These are phyloP conservation scores for Aspergillus pseudotamarii DNA, from an alignment of 2,329 filamentous ascomycete species.

Conservation along the genomic window DNA sequence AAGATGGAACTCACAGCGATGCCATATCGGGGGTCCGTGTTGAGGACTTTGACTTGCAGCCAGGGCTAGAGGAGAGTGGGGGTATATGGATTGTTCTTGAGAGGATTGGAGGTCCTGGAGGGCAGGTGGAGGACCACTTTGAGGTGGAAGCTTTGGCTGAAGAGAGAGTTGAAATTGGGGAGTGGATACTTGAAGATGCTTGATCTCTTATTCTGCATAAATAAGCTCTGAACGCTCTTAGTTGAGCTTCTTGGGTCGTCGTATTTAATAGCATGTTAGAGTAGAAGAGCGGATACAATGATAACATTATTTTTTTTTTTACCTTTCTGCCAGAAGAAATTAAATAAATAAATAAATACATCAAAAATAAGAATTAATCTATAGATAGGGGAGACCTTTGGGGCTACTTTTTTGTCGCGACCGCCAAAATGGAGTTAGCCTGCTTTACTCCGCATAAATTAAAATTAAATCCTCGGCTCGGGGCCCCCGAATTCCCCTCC, in stretches of 20 bases:
- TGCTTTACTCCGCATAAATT: neutral
- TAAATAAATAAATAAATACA: neutral
- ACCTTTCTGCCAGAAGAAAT: neutral
- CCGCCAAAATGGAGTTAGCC: neutral
- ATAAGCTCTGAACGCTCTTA: neutral
- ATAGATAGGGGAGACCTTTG: neutral
- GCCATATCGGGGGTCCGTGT: constrained; percentile 67
- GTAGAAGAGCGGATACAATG: neutral
- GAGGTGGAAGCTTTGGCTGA: constrained; percentile 48
- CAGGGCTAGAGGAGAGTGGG: constrained; percentile 57
- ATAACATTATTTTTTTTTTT: neutral
- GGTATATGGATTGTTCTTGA: constrained; percentile 83
- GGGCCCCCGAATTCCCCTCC: constrained; percentile 3
- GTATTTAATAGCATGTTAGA: neutral
- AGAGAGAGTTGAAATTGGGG: constrained; percentile 46
- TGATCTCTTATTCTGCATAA: constrained; percentile 8
- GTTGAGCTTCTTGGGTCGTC: neutral
- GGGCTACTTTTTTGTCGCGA: neutral
- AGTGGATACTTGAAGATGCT: constrained; percentile 43
- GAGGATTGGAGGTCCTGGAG: constrained; percentile 65
- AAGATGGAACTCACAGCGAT: constrained; percentile 76
- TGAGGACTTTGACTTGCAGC: constrained; percentile 73
- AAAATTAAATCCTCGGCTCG: neutral
- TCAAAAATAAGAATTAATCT: neutral
- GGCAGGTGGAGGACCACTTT: constrained; percentile 51